Evolutionary conservation across 805 yeast genomes (phyloP), one percentile per base, ranked within the genome.

Genomic region (Cyberlindnera euphorbiiphila): DNA sequence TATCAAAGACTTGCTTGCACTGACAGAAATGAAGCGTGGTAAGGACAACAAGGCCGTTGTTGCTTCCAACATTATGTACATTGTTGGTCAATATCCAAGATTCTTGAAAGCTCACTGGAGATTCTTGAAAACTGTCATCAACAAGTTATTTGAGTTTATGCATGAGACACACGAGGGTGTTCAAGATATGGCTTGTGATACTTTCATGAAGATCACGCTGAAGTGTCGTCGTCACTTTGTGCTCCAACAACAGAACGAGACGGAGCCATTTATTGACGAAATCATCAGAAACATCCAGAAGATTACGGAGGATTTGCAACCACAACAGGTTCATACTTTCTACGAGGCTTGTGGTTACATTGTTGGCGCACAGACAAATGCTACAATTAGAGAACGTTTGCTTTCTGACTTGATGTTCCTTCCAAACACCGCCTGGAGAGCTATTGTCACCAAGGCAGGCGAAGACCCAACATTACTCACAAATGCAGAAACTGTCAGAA

Each of bases 131-230:
- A 93, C 98, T 0, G 99, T 93, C 29, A 91, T 93, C 43, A 82
- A 86, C 65, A 93, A 93, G 63, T 72, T 93, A 54, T 93, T 93
- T 62, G 98, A 93, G 62, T 93, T 93, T 57, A 93, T 93, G 99
- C 98, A 93, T 68, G 99, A 93, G 71, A 88, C 97, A n/a, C 99
- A 93, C 64, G 99, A 91, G 64, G 98, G 98, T 68, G 98, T 93
- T 45, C 98, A 93, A 67, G 98, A 93, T 64, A 93, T 93, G 98
- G 98, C 99, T 8, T 93, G 98, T 70, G 99, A 93, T 63, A 93
- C 99, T 1, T 93, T 93, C 59, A 91, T 91, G 59, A 93, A 93
- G 62, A 93, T 93, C 61, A 86, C 96, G 16, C 81, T 78, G 50
- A 93, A 93, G 65, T 93, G 98, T 73, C 89, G 88, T 64, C 80